phyloP scores from a whole-genome alignment of 2,329 filamentous ascomycete species.

The Pestalotiopsis sp. region DNA sequence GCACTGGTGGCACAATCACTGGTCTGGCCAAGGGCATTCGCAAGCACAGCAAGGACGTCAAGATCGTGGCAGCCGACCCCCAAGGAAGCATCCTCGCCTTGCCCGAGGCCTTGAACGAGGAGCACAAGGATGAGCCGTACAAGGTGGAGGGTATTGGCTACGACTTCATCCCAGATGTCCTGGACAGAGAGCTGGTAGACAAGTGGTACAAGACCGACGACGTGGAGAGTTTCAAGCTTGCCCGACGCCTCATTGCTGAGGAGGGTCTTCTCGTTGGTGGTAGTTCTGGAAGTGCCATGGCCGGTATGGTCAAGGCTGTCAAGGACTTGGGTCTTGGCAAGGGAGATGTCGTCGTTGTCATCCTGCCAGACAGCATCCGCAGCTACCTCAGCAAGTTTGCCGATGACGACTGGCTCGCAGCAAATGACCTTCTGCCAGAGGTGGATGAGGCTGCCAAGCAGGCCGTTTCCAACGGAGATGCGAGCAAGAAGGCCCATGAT shows the following conservation, averaged over 20 bases:
- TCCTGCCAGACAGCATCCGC: conserved; percentile 93
- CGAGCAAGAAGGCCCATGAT: conserved; percentile 51
- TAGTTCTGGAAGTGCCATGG: conserved; percentile 89
- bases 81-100: conserved; percentile 88
- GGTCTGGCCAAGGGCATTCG: conserved; percentile 82
- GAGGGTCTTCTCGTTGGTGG: conserved; percentile 93
- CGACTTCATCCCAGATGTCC: conserved; percentile 94
- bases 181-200: conserved; percentile 79
- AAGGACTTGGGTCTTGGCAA: conserved; percentile 78
- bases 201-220: conserved; percentile 99
- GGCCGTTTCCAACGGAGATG: conserved; percentile 42
- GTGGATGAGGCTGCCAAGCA: conserved; percentile 49
- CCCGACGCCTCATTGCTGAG: conserved; percentile 88
- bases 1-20: conserved; percentile 93
- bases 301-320: conserved; percentile 75
- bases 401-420: conserved; percentile 97
- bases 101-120: conserved; percentile 77
- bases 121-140: conserved; percentile 81
- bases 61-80: conserved; percentile 90
- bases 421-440: conserved; percentile 84
- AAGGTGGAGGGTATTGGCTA: conserved; percentile 99
- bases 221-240: conserved; percentile 84
- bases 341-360: conserved; percentile 85
- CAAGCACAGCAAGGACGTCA: conserved; percentile 85
- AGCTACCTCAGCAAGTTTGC: conserved; percentile 98